Conservation (phyloP, 2,329 filamentous ascomycete species). For the Calonectria leucothoes region DNA sequence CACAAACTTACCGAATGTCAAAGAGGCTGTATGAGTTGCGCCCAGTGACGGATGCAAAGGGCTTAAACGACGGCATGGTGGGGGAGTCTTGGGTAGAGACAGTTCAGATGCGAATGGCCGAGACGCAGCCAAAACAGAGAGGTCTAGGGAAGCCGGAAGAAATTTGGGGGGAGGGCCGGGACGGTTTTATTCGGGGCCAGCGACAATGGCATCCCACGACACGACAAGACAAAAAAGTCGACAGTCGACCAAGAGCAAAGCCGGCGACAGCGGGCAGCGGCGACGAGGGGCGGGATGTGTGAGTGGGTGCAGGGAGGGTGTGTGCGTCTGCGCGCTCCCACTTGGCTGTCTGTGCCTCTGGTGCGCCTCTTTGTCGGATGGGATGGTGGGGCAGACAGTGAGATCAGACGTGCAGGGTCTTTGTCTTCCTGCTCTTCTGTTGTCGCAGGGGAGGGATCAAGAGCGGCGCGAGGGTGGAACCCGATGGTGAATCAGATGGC, state of each 20-base stretch:
- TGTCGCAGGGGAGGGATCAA: conserved; percentile 34
- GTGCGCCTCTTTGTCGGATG: conserved; percentile 5
- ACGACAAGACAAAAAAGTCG: conserved; percentile 13
- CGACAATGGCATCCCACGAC: conserved; percentile 25
- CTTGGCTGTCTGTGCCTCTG: conserved; percentile 3
- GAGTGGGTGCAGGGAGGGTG: conserved; percentile 2
- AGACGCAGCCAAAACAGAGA: conserved; percentile 34
- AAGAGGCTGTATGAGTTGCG: conserved; percentile 66
- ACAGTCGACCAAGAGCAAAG: conserved; percentile 12
- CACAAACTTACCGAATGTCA: conserved; percentile 64
- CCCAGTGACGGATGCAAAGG: conserved; percentile 63
- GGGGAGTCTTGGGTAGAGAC: conserved; percentile 20
- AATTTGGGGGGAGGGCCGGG: conserved; percentile 37
- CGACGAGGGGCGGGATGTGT: conserved; percentile 23
- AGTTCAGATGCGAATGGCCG: conserved; percentile 17
- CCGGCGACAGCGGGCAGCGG: conserved; percentile 16
- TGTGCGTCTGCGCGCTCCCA: conserved; percentile 1
- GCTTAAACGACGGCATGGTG: conserved; percentile 68
- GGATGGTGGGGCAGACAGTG: conserved; percentile 27
- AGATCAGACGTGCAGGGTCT: conserved; percentile 17
- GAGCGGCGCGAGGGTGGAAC: conserved; percentile 38
- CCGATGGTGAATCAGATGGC: conserved; percentile 29
- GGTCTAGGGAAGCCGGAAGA: conserved; percentile 12
- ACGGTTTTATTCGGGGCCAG: conserved; percentile 42
- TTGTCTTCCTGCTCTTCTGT: neutral